Conservation (phyloP, 352 stramenopile species). For the Globisporangium ultimum region DNA sequence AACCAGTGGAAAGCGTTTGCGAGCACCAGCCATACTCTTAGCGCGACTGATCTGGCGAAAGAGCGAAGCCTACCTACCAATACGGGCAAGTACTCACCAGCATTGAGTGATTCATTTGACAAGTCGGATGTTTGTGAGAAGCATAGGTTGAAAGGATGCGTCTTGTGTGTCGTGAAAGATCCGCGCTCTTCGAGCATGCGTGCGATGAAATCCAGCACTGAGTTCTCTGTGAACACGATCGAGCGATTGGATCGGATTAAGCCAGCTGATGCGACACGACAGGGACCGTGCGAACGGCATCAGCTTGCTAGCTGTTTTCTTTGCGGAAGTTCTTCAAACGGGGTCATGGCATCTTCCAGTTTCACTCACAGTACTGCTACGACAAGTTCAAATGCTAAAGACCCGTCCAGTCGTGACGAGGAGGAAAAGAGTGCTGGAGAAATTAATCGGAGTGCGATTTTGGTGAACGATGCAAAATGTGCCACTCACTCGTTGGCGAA, state of each 20-base stretch:
- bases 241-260: neutral
- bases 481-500: conserved; percentile 56
- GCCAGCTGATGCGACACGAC: neutral
- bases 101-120: neutral
- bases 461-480: conserved; percentile 34
- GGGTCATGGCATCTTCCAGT: neutral
- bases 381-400: neutral
- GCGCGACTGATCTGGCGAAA: neutral
- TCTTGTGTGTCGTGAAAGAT: conserved; percentile 49
- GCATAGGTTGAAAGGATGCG: conserved; percentile 60
- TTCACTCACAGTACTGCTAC: neutral
- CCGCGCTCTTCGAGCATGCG: conserved; percentile 1
- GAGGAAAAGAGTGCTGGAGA: neutral
- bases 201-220: neutral
- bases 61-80: neutral
- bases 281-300: conserved; percentile 42
- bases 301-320: conserved; percentile 63
- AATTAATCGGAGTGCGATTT: neutral
- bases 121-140: conserved; percentile 25
- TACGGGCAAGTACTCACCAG: neutral
- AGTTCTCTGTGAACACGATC: neutral
- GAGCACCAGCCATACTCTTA: neutral
- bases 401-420: conserved; percentile 1
- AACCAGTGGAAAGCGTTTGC: neutral
- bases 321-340: conserved; percentile 26